Percentiles rank a stretch among this genome's conserved stretches.
Conservation (phyloP, 208 protist genomes). For the Wallacemonas sp. region DNA sequence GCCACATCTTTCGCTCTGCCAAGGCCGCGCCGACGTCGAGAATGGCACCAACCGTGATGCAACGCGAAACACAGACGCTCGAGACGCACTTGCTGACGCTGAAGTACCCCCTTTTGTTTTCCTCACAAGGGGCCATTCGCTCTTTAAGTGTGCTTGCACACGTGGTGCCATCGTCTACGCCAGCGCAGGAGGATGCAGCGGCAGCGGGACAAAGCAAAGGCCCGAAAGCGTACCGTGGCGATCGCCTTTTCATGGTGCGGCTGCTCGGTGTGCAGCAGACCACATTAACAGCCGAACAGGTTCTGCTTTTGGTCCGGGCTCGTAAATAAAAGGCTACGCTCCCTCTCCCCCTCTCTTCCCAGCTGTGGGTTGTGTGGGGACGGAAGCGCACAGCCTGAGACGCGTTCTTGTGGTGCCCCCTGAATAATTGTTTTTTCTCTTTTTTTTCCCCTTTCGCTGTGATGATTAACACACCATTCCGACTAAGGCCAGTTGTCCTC, state of each 20-base stretch:
- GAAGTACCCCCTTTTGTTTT: slow-evolving; percentile 29
- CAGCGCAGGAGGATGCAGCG: not conserved
- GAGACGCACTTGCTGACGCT: slow-evolving; percentile 19
- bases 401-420: no score
- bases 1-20: slow-evolving; percentile 29
- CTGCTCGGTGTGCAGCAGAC: slow-evolving; percentile 59
- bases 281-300: slow-evolving; percentile 47
- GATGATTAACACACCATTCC: not conserved
- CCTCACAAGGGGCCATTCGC: slow-evolving; percentile 26
- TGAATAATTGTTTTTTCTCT: not conserved
- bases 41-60: not conserved
- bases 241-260: slow-evolving; percentile 39
- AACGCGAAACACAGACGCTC: not conserved
- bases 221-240: slow-evolving; percentile 12
- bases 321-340: slow-evolving; percentile 5
- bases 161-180: not conserved
- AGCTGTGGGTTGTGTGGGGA: not conserved
- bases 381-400: not conserved
- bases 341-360: no score
- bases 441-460: not conserved
- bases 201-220: not conserved
- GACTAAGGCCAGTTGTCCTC: no score
- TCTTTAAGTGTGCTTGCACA: slow-evolving; percentile 34
- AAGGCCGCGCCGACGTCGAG: not conserved
- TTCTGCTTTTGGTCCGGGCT: slow-evolving; percentile 28